Base-by-base conservation (phyloP, 2,329 filamentous ascomycete species). In the Diplodia corticola region DNA sequence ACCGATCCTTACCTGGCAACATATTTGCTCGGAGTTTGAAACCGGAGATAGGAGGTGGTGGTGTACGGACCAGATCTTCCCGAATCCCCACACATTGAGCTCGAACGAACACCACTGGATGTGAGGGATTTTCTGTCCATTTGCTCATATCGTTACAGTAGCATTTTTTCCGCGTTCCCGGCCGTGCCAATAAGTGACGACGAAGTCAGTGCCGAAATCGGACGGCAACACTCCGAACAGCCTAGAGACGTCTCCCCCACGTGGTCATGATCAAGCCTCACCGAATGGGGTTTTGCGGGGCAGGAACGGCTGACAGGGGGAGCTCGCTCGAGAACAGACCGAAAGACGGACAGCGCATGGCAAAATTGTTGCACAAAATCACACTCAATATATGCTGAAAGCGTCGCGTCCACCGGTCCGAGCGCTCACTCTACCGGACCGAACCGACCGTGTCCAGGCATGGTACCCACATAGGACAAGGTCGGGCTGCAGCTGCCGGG, bases 311-410 rank as follows among this genome's bases (percentile, higher is more conserved):
- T 12, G 28, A 57, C 20, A 15, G 13, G 24, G 33, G 20, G 24
- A 37, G 33, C 54, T 57, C 54, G 55, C 40, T 46, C 37, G 55
- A 60, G 24, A 33, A 30, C 24, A 60, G 6, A 7, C 55, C 55
- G 55, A 60, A 33, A 1, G 13, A 28, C 35, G n/a, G 53, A 9
- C 20, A 40, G 20, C 15, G n/a, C 22, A 26, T 17, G 17, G 37
- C n/a, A 26, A 28, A 26, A 6, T n/a, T 5, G 37, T 60, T 6
- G 22, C 55, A 60, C n/a, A 46, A 10, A 7, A 22, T 48, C 17
- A 48, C 17, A n/a, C 12, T 37, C 20, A 24, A 13, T 60, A 26
- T 22, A 24, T 30, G 13, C 55, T 24, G 3, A 30, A 30, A 33
- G 33, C 17, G 37, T 40, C 10, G 17, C 37, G 44, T 60, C 55